Conservation (phyloP, 192 early-diverging fungal genomes). For the Coemansia sp. region DNA sequence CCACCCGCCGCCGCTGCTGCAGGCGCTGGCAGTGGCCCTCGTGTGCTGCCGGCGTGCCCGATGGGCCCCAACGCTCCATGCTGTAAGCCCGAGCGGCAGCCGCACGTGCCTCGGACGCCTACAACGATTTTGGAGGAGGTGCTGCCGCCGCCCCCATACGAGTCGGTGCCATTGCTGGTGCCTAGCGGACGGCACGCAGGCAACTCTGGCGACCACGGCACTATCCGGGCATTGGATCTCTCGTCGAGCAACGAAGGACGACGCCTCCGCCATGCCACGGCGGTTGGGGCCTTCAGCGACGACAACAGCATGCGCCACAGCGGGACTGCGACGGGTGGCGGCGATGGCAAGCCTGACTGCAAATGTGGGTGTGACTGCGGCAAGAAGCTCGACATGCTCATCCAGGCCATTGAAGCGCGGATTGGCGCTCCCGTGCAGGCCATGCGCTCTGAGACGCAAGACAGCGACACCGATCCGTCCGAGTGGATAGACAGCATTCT, state of each 20-base stretch:
- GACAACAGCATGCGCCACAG: constrained; percentile 3
- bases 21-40: background rate
- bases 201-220: background rate
- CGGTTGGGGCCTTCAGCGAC: background rate
- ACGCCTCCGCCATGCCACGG: background rate
- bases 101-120: background rate
- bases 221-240: background rate
- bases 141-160: background rate
- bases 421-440: constrained; percentile 13
- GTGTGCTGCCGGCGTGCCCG: background rate
- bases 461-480: background rate
- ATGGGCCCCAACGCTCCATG: constrained; percentile 12
- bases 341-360: constrained; percentile 24
- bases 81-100: constrained; percentile 2
- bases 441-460: constrained; percentile 1
- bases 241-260: background rate
- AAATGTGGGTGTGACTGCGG: constrained; percentile 48
- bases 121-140: background rate
- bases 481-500: constrained; percentile 30
- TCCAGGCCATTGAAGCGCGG: constrained; percentile 34
- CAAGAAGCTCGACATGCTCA: constrained; percentile 31
- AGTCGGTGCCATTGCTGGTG: background rate
- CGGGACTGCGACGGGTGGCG: background rate
- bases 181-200: background rate
- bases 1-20: background rate